Conservation (phyloP, 148 eudicot species). For the Silene conica region DNA sequence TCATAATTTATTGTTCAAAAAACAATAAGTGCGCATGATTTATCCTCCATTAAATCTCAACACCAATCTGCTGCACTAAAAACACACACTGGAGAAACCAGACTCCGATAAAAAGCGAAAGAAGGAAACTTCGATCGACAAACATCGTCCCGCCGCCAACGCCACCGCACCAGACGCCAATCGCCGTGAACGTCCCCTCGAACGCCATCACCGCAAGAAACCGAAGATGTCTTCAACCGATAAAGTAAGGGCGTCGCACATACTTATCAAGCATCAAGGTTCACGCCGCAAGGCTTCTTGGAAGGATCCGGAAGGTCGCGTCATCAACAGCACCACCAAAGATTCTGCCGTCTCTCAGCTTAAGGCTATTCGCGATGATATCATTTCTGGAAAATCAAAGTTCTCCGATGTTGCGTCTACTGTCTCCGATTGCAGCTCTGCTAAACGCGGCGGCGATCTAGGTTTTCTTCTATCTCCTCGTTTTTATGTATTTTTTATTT, state of each 20-base stretch:
- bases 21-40: too few species aligned
- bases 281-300: slow-evolving; percentile 85
- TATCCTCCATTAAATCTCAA: too few species aligned
- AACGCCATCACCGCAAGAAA: slow-evolving; percentile 24
- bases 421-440: slow-evolving; percentile 79
- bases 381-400: slow-evolving; percentile 53
- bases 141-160: slow-evolving; percentile 25
- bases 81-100: slow-evolving; percentile 31
- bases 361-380: slow-evolving; percentile 57
- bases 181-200: slow-evolving; percentile 6
- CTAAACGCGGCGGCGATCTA: slow-evolving; percentile 96
- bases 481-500: background rate
- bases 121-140: slow-evolving; percentile 37
- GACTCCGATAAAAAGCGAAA: slow-evolving; percentile 58
- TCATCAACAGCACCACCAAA: slow-evolving; percentile 55
- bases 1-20: too few species aligned
- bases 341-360: slow-evolving; percentile 71
- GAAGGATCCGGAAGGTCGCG: slow-evolving; percentile 89
- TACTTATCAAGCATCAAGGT: slow-evolving; percentile 81
- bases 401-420: slow-evolving; percentile 60
- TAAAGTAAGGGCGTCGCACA: slow-evolving; percentile 82
- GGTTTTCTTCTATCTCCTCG: slow-evolving; percentile 32
- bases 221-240: slow-evolving; percentile 54
- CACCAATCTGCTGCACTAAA: too few species aligned
- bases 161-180: slow-evolving; percentile 33